These are phyloP conservation scores for Scleroderma bovista DNA, from an alignment of 768 basidiomycete genomes.

Conservation along the genomic window DNA sequence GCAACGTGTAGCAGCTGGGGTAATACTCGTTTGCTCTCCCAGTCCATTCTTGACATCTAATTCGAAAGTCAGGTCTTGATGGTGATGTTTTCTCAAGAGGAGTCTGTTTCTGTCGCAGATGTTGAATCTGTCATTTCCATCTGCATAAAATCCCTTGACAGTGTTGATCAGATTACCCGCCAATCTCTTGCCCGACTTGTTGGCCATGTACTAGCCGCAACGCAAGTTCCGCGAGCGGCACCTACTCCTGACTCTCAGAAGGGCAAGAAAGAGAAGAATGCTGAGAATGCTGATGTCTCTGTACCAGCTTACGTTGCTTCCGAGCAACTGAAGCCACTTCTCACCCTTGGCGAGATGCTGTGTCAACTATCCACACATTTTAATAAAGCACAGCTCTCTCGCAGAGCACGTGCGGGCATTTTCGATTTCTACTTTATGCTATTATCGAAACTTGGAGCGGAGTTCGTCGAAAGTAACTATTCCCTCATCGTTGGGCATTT, in stretches of 20 bases:
- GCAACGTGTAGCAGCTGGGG: conserved; percentile 79
- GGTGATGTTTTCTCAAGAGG: conserved; percentile 53
- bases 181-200: conserved; percentile 72
- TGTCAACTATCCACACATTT: conserved; percentile 71
- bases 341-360: conserved; percentile 78
- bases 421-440: conserved; percentile 85
- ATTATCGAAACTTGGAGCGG: conserved; percentile 65
- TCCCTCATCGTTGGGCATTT: conserved; percentile 73
- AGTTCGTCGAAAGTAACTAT: conserved; percentile 82
- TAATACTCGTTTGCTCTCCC: conserved; percentile 28
- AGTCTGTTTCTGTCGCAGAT: conserved; percentile 56
- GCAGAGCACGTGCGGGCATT: conserved; percentile 76
- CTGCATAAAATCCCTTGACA: conserved; percentile 73
- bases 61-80: conserved; percentile 40
- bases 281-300: conserved; percentile 53
- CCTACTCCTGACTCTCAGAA: conserved; percentile 49
- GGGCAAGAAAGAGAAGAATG: conserved; percentile 60
- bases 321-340: conserved; percentile 61
- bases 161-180: conserved; percentile 78
- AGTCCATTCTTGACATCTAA: conserved; percentile 10
- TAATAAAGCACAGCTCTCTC: conserved; percentile 64
- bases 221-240: conserved; percentile 62
- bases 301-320: conserved; percentile 38
- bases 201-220: conserved; percentile 78
- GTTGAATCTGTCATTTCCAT: conserved; percentile 69